These are phyloP conservation scores for Cryptococcus amylolentus DNA, from an alignment of 1,284 basidiomycete genomes.

Conservation along the genomic window DNA sequence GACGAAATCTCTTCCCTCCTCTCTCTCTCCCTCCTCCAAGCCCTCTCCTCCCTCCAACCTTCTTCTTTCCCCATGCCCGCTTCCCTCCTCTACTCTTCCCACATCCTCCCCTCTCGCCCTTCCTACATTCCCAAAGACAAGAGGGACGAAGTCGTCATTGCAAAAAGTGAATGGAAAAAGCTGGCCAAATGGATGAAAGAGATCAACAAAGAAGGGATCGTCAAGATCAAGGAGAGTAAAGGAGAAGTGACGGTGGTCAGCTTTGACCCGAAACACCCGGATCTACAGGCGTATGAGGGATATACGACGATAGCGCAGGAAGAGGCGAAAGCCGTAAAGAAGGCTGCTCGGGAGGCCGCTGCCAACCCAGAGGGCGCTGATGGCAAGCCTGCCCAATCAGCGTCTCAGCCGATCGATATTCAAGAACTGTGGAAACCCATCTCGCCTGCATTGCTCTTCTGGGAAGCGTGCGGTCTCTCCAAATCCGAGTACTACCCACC, in stretches of 20 bases:
- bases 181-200: constrained; percentile 72
- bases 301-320: constrained; percentile 64
- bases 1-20: constrained; percentile 57
- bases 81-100: constrained; percentile 68
- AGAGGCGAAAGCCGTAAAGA: constrained; percentile 51
- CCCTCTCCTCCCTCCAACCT: constrained; percentile 54
- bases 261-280: constrained; percentile 61
- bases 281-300: constrained; percentile 55
- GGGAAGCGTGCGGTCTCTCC: constrained; percentile 57
- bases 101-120: constrained; percentile 72
- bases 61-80: constrained; percentile 69
- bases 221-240: constrained; percentile 69
- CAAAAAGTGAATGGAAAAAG: constrained; percentile 63
- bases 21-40: constrained; percentile 62
- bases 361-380: constrained; percentile 51
- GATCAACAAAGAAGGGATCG: constrained; percentile 64
- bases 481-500: constrained; percentile 27
- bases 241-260: constrained; percentile 52
- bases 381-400: background rate
- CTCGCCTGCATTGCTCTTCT: constrained; percentile 57
- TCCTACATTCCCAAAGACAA: constrained; percentile 61
- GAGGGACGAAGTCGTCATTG: constrained; percentile 56
- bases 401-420: constrained; percentile 47
- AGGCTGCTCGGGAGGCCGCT: constrained; percentile 50
- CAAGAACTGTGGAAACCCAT: constrained; percentile 73